phyloP scores from a whole-genome alignment of 2,329 filamentous ascomycete genomes.

The Aspergillus sergii region DNA sequence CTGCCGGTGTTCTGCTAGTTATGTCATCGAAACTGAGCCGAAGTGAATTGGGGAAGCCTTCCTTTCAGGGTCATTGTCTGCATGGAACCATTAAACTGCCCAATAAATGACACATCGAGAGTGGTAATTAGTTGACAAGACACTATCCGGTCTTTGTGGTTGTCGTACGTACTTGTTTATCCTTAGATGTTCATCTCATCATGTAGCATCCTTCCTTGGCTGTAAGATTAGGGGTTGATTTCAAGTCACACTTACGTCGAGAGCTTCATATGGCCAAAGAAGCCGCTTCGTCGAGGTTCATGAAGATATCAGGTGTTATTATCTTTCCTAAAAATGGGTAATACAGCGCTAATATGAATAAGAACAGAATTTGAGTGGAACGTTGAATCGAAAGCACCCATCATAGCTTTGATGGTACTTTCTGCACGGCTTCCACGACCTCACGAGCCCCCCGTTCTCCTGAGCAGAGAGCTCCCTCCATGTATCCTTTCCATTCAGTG shows the following conservation, averaged over 20 bases:
- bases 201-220: too few species aligned
- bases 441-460: background rate
- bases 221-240: too few species aligned
- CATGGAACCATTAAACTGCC: too few species aligned
- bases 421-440: background rate
- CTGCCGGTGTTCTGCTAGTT: too few species aligned
- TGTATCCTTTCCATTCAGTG: background rate
- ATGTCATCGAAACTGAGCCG: too few species aligned
- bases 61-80: too few species aligned
- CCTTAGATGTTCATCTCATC: rapidly evolving
- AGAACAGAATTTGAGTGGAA: background rate
- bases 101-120: too few species aligned
- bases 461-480: background rate
- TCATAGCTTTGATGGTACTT: background rate
- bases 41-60: too few species aligned
- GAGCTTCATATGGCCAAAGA: too few species aligned
- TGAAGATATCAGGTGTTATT: background rate
- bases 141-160: too few species aligned
- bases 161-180: too few species aligned
- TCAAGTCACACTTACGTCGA: too few species aligned
- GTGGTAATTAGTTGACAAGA: rapidly evolving
- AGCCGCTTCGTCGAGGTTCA: background rate
- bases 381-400: background rate
- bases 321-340: background rate
- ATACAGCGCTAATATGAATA: background rate